Conservation (phyloP, 306 rosid genomes). For the Leucaena leucocephala region DNA sequence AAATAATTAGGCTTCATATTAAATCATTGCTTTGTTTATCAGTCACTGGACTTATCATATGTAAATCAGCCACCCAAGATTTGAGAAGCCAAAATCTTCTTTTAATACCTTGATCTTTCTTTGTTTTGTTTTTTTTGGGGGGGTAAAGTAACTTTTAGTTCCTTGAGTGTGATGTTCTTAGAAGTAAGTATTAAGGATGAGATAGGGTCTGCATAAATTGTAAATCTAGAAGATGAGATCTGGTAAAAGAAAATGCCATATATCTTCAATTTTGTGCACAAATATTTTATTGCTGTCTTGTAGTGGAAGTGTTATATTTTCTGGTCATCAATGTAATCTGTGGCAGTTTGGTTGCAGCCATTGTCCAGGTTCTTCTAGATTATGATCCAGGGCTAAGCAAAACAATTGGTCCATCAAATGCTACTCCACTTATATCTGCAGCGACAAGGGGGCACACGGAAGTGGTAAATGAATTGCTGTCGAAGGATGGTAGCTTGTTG, state of each 20-base stretch:
- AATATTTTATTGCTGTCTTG: neutral
- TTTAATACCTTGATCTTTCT: neutral
- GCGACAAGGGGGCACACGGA: slow-evolving; percentile 82
- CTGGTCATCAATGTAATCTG: slow-evolving; percentile 31
- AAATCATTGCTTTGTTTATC: neutral
- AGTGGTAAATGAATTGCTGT: slow-evolving; percentile 83
- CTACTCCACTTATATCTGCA: slow-evolving; percentile 92
- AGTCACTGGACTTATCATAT: slow-evolving; percentile 9
- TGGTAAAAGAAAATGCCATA: neutral
- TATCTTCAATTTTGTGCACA: neutral
- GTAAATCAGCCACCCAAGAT: slow-evolving; percentile 8
- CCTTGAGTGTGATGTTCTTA: slow-evolving; percentile 19
- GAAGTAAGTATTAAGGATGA: neutral
- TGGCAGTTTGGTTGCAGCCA: slow-evolving; percentile 53
- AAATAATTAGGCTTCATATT: slow-evolving; percentile 16
- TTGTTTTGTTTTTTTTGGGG: neutral
- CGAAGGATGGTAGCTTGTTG: slow-evolving; percentile 74
- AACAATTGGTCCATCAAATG: slow-evolving; percentile 81
- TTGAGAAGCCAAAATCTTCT: neutral
- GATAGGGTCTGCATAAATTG: neutral
- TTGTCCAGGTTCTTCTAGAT: slow-evolving; percentile 82
- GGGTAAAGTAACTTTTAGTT: neutral
- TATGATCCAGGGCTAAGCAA: slow-evolving; percentile 75
- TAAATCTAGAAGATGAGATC: neutral
- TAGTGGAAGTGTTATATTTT: slow-evolving; percentile 4